Evolutionary conservation across 225 moss, liverwort and hornwort genomes (phyloP).

Genomic region (Polytrichum commune): DNA sequence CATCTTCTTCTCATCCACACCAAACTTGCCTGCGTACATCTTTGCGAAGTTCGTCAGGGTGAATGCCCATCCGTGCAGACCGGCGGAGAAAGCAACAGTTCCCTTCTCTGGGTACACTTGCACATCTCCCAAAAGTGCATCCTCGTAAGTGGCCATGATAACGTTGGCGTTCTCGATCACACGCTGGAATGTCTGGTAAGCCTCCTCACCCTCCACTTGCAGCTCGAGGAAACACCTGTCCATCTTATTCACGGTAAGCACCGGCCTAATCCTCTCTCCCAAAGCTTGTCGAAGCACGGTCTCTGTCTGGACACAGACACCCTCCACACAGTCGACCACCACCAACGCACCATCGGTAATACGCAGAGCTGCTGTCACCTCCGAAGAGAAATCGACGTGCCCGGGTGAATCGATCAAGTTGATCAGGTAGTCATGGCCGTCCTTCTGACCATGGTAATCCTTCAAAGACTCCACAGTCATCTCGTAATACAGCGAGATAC

Average conservation of each 20-base stretch:
- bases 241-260: constrained; percentile 70
- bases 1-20: constrained; percentile 84
- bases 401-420: constrained; percentile 55
- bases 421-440: constrained; percentile 51
- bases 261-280: constrained; percentile 53
- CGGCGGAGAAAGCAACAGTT: constrained; percentile 64
- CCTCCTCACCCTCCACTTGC: constrained; percentile 55
- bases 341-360: constrained; percentile 51
- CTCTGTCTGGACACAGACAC: constrained; percentile 51
- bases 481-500: constrained; percentile 62
- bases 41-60: constrained; percentile 62
- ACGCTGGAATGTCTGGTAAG: constrained; percentile 58
- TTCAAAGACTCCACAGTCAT: constrained; percentile 33
- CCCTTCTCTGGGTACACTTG: constrained; percentile 72
- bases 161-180: constrained; percentile 60
- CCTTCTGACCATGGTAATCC: constrained; percentile 57
- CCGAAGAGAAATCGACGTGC: constrained; percentile 55
- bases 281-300: constrained; percentile 43
- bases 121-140: constrained; percentile 58
- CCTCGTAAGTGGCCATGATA: constrained; percentile 67
- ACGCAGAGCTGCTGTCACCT: constrained; percentile 56
- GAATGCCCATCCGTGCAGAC: constrained; percentile 67
- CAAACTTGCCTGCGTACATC: constrained; percentile 61
- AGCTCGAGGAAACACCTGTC: constrained; percentile 67
- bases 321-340: constrained; percentile 53